Conservation (phyloP, 176 grass and related monocot species). For the Areca catechu region DNA sequence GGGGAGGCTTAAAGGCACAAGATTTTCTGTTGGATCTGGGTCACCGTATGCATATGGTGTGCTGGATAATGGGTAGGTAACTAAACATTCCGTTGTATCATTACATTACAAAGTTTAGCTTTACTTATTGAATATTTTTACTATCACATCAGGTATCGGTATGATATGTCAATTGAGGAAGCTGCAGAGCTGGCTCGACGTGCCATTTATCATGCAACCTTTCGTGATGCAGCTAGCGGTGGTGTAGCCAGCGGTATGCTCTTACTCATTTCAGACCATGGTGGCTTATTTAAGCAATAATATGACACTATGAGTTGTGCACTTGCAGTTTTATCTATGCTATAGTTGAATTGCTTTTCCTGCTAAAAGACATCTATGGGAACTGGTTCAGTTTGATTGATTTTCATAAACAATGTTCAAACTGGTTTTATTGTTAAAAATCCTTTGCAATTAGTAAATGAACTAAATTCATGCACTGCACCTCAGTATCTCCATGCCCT, state of each 20-base stretch:
- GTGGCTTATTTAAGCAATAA: too few relatives aligned
- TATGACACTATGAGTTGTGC: too few relatives aligned
- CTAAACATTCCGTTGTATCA: not conserved
- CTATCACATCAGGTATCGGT: constrained; percentile 51
- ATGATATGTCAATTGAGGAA: constrained; percentile 70
- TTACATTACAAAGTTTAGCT: not conserved
- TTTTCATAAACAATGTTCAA: too few relatives aligned
- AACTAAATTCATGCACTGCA: too few relatives aligned
- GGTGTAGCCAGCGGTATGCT: constrained; percentile 83
- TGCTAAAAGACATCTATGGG: too few relatives aligned
- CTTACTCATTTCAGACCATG: constrained; percentile 1
- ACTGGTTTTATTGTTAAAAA: too few relatives aligned
- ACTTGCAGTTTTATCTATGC: too few relatives aligned
- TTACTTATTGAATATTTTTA: constrained; percentile 4
- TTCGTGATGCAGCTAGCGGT: constrained; percentile 88
- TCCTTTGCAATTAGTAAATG: too few relatives aligned
- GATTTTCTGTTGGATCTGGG: constrained; percentile 93
- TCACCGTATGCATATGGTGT: constrained; percentile 91
- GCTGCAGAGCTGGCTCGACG: constrained; percentile 68
- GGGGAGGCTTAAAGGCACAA: constrained; percentile 65
- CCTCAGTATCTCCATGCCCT: too few relatives aligned
- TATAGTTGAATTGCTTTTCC: too few relatives aligned
- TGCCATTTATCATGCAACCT: constrained; percentile 87
- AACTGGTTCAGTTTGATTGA: too few relatives aligned
- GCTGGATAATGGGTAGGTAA: constrained; percentile 64